Percentiles rank a stretch among this genome's conserved stretches.
Conservation (phyloP, 371 early-diverging fungal genomes). For the Haplosporangium sp. region DNA sequence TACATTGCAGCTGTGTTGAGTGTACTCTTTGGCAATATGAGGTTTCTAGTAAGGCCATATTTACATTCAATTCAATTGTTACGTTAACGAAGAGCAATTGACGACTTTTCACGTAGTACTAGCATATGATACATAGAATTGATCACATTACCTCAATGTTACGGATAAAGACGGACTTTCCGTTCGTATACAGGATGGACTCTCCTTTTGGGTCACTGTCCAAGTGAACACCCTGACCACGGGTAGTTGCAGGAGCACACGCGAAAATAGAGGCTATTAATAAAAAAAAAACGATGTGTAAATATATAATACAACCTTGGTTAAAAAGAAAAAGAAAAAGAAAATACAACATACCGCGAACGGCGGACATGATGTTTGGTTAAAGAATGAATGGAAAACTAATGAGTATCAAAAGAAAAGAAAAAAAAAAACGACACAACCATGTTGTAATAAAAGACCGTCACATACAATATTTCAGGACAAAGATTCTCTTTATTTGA, state of each 20-base stretch:
- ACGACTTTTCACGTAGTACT: no score
- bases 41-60: conserved; percentile 73
- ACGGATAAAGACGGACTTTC: conserved; percentile 89
- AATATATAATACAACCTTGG: neutral
- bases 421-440: neutral
- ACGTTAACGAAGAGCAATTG: neutral
- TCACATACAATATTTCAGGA: neutral
- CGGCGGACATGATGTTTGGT: conserved; percentile 33
- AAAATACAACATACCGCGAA: conserved; percentile 23
- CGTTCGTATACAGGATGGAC: conserved; percentile 90
- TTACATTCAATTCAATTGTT: neutral
- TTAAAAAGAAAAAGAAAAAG: neutral
- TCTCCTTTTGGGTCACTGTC: conserved; percentile 89
- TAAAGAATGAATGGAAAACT: neutral
- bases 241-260: conserved; percentile 80
- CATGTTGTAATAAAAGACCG: neutral
- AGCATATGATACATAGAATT: neutral
- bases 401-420: neutral
- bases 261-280: conserved; percentile 76
- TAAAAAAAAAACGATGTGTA: neutral
- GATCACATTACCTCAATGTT: conserved; percentile 74
- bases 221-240: conserved; percentile 87
- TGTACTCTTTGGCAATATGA: conserved; percentile 84
- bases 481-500: neutral
- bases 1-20: conserved; percentile 80